Conservation (phyloP, 2,329 filamentous ascomycete genomes). For the Neofusicoccum laricinum region DNA sequence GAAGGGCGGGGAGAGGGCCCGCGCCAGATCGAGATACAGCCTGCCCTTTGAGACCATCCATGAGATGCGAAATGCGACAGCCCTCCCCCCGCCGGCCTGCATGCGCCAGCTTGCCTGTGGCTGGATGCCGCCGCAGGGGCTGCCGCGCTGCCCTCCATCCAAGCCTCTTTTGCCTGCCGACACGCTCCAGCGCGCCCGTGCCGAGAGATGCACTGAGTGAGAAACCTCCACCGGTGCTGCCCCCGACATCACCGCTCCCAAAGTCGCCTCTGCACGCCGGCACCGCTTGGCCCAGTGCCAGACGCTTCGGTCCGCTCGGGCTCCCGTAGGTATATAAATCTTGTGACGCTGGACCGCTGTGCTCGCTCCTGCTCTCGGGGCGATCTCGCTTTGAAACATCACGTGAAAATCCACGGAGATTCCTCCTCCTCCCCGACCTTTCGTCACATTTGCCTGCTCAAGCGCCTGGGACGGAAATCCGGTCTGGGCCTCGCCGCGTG, state of each 20-base stretch:
- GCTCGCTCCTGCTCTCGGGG: background rate
- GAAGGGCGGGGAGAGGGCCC: background rate
- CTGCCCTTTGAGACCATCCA: conserved; percentile 1
- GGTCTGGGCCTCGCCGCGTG: conserved; percentile 1
- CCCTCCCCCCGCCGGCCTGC: background rate
- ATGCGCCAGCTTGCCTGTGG: background rate
- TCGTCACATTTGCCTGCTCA: conserved; percentile 12
- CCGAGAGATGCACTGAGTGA: conserved; percentile 6
- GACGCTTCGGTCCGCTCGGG: background rate
- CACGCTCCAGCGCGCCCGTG: conserved; percentile 1
- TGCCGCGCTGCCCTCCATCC: background rate
- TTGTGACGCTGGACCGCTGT: background rate
- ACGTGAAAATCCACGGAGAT: conserved; percentile 8
- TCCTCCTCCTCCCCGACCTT: conserved; percentile 15
- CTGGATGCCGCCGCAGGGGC: conserved; percentile 10
- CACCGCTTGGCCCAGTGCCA: background rate
- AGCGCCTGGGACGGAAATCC: background rate
- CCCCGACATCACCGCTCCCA: background rate
- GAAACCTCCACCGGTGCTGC: conserved; percentile 6
- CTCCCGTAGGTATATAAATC: background rate
- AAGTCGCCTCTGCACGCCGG: background rate
- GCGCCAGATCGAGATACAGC: conserved; percentile 5
- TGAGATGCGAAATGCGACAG: conserved; percentile 12
- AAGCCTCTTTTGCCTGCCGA: background rate
- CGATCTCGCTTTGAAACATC: background rate